A percentile compares a stretch with the other conserved stretches of the same genome.
These are phyloP conservation scores for Cicer cuneatum DNA, from an alignment of 306 rosid genomes.

Conservation along the genomic window DNA sequence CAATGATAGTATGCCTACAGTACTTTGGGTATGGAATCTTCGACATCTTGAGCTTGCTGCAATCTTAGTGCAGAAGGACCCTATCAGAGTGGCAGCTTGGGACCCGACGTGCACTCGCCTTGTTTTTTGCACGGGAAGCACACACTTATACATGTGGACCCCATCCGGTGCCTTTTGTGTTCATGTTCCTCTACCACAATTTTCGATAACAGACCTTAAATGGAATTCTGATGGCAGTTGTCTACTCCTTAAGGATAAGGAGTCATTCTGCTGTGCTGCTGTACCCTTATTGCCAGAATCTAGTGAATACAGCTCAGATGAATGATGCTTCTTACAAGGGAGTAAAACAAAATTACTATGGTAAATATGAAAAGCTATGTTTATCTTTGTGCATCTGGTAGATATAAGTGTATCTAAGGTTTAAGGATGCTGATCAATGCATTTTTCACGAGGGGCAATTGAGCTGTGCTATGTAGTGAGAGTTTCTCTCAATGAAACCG, in stretches of 20 bases:
- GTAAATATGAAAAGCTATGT: constrained; percentile 38
- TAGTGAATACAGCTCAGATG: constrained; percentile 89
- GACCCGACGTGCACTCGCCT: constrained; percentile 88
- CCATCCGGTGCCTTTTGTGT: constrained; percentile 91
- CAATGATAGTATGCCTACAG: constrained; percentile 88
- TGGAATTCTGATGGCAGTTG: constrained; percentile 98
- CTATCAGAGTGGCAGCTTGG: constrained; percentile 89
- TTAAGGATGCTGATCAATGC: constrained; percentile 13
- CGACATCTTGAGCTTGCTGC: constrained; percentile 84
- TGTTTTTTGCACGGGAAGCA: constrained; percentile 80
- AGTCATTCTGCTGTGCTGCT: constrained; percentile 87
- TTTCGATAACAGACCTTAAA: constrained; percentile 72
- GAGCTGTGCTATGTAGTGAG: constrained; percentile 20
- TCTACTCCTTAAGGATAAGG: constrained; percentile 90
- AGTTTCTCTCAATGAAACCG: neutral
- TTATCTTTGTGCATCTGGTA: constrained; percentile 16
- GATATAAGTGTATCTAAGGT: constrained; percentile 20
- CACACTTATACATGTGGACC: constrained; percentile 95
- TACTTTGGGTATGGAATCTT: constrained; percentile 95
- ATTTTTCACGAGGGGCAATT: constrained; percentile 7
- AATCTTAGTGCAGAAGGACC: constrained; percentile 87
- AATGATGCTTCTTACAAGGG: constrained; percentile 44
- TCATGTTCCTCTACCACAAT: constrained; percentile 70
- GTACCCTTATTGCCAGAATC: constrained; percentile 73
- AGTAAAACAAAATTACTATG: constrained; percentile 31